Base-by-base conservation (phyloP, 1,284 basidiomycete genomes). In the Heterobasidion irregulare region DNA sequence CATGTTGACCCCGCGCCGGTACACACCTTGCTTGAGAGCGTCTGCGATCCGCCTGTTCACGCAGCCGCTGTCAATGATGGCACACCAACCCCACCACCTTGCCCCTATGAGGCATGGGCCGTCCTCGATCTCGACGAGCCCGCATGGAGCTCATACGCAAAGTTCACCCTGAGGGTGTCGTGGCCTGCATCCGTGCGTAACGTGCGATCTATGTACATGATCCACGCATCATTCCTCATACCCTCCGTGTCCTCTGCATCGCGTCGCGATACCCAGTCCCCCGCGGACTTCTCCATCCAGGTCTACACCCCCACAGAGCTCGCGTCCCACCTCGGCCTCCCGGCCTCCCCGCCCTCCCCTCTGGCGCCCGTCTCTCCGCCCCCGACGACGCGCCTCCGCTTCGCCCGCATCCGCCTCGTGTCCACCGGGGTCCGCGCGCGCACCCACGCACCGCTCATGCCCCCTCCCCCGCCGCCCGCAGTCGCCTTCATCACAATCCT, bases 151-250 rank as follows among this genome's bases (percentile, higher is more conserved):
- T 56, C 61, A 1, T 77, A 77, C 61, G 61, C 69, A 19, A 74
- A 75, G 45, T 86, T 82, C 62, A 85, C 84, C 1, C 67, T 86
- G 35, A 71, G 84, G 41, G 57, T 84, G 15, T 87, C 85, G 38
- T 86, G 80, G 79, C 76, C 83, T 33, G 84, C 84, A 53, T 83
- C 74, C 13, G 85, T 88, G 62, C 62, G 83, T 75, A n/a, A 26
- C 26, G 26, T 5, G 26, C 26, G 26, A 26, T 26, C 26, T 26
- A 26, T 26, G 34, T 35, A 41, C 16, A 35, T 10, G 55, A 7
- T 13, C 34, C 45, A 57, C 36, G 54, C 41, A 1, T 26, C 55
- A 56, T 51, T 47, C 51, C 52, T 18, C 6, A 34, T 5, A 18
- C 41, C 5, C 16, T 5, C 41, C 26, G 12, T 5, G 47, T 41